Conservation (phyloP, 176 grass and related monocot genomes). For the Miscanthus lutarioriparius region DNA sequence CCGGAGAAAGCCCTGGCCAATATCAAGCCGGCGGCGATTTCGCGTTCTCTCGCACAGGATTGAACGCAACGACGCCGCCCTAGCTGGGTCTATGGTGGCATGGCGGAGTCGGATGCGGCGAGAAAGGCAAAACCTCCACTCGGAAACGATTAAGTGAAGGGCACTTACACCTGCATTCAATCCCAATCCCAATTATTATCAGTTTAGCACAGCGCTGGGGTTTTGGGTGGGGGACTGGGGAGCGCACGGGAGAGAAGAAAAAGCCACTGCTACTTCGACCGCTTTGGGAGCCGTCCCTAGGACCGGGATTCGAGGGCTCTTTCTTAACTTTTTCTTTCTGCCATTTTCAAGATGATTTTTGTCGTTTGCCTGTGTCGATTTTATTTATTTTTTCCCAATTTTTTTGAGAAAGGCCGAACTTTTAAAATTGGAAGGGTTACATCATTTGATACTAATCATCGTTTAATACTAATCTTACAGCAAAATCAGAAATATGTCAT, state of each 20-base stretch:
- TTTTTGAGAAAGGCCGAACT: no score
- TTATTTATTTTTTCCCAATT: no score
- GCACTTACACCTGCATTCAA: neutral
- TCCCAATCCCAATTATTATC: no score
- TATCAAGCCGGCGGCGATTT: neutral
- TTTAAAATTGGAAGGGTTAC: no score
- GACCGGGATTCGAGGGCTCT: no score
- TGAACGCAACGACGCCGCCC: neutral
- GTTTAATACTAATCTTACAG: no score
- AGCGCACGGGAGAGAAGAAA: neutral
- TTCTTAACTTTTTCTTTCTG: no score
- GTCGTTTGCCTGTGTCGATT: no score
- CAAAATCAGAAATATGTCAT: no score
- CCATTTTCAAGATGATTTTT: no score
- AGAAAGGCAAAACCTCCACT: neutral
- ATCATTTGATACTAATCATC: no score
- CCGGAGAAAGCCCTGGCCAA: neutral
- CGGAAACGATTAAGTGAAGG: neutral
- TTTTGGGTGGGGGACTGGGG: neutral
- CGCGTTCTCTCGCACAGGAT: neutral
- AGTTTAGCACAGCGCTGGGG: neutral
- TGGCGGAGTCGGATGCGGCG: slow-evolving; percentile 39
- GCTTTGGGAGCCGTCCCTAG: neutral
- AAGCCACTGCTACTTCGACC: neutral
- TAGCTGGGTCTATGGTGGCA: neutral